phyloP scores from a whole-genome alignment of 2,329 filamentous ascomycete genomes.

The Setomelanomma holmii region DNA sequence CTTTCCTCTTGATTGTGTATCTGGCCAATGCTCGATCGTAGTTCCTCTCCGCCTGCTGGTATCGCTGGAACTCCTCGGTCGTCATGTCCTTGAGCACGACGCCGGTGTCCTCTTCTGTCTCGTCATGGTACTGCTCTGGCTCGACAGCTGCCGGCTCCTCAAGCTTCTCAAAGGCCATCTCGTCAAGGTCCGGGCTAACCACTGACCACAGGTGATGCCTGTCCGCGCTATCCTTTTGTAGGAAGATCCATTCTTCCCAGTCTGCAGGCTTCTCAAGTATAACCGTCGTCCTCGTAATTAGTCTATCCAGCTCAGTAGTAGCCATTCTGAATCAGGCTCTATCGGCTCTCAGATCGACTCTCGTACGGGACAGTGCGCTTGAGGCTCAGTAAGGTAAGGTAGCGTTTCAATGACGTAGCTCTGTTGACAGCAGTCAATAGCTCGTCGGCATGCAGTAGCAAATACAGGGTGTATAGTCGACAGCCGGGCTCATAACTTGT shows the following conservation, averaged over 20 bases:
- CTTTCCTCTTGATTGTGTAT: constrained; percentile 2
- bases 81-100: background rate
- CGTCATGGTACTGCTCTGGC: background rate
- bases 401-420: background rate
- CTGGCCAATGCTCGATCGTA: constrained; percentile 1
- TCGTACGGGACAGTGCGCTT: constrained; percentile 1
- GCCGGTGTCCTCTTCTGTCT: background rate
- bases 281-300: constrained; percentile 4
- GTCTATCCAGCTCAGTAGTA: constrained; percentile 3
- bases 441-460: background rate
- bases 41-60: background rate
- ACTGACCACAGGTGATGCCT: background rate
- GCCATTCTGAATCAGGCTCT: constrained; percentile 5
- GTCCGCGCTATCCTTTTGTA: constrained; percentile 2
- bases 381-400: background rate
- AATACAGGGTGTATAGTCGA: background rate
- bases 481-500: constrained; percentile 14
- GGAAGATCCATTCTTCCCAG: constrained; percentile 2
- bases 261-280: constrained; percentile 8
- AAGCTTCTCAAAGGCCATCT: background rate
- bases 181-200: background rate
- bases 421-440: constrained; percentile 2
- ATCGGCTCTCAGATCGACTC: constrained; percentile 2
- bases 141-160: constrained; percentile 1
- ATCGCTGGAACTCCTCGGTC: background rate